A percentile compares a stretch with the other conserved stretches of the same genome.
These are phyloP conservation scores for Penicillium hordei DNA, from an alignment of 2,329 filamentous ascomycete genomes.

Conservation along the genomic window DNA sequence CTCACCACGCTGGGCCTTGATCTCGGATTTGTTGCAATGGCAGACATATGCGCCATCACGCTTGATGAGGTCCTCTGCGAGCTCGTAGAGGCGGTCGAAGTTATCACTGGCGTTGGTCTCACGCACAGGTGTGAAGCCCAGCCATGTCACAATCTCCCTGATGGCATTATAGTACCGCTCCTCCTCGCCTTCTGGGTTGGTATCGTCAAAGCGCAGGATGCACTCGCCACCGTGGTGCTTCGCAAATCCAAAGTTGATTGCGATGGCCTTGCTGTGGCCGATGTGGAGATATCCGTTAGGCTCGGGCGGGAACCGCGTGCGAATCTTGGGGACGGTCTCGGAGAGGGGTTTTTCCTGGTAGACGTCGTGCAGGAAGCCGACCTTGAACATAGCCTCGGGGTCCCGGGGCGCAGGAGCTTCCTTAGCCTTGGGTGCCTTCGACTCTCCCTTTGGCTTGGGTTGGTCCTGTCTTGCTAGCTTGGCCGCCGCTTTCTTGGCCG, in stretches of 20 bases:
- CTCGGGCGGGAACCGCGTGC: conserved; percentile 78
- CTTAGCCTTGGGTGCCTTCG: conserved; percentile 33
- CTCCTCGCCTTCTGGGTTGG: conserved; percentile 91
- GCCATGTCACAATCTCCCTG: conserved; percentile 80
- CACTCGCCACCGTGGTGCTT: conserved; percentile 75
- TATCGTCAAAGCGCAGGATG: conserved; percentile 85
- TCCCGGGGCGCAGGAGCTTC: conserved; percentile 37
- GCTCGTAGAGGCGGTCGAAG: conserved; percentile 82
- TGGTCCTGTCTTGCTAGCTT: conserved; percentile 13
- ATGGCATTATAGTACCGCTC: conserved; percentile 89
- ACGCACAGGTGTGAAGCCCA: conserved; percentile 72
- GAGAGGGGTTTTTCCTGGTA: conserved; percentile 62
- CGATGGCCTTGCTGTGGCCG: conserved; percentile 92
- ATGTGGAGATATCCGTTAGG: conserved; percentile 94
- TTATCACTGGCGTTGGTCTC: conserved; percentile 90
- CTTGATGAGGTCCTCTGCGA: conserved; percentile 80
- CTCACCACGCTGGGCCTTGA: conserved; percentile 84
- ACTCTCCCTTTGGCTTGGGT: conserved; percentile 12
- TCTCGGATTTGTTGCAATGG: conserved; percentile 75
- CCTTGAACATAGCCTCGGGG: conserved; percentile 72
- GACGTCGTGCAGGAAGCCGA: conserved; percentile 71
- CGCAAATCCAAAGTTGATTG: conserved; percentile 95
- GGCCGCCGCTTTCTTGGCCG: conserved; percentile 22
- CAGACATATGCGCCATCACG: conserved; percentile 76
- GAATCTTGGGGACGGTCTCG: conserved; percentile 38